Base-by-base conservation (phyloP, 2,329 filamentous ascomycete species). In the Ambrosiella xylebori region DNA sequence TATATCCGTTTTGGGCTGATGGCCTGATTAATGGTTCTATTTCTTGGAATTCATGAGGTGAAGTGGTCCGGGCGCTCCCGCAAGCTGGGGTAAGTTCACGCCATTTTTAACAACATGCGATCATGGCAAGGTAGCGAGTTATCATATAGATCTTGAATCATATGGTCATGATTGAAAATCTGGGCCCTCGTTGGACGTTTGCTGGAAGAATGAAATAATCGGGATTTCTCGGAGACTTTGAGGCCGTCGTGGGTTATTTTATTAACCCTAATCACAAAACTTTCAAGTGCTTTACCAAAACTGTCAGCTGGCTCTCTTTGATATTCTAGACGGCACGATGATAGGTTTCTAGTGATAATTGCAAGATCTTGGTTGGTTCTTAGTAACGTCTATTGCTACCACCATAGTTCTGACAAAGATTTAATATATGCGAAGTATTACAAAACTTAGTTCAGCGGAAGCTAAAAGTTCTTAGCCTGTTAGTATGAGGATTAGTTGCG, bases 1-100 rank as follows among this genome's bases (percentile, higher is more conserved):
- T 54, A 54, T 54, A 19, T 54, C 52, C 39, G 19, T 19, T 41
- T 27, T 40, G 13, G 35, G 13, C 35, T 37, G 37, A 54, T 60
- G 59, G 50, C 44, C 56, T 60, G 59, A 60, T 56, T 57, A 50
- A 38, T 60, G 55, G 59, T 60, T 49, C 37, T 58, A 60, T 60
- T 55, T 44, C 41, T 40, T 38, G 27, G 9, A 40, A 19, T 17
- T 44, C 54, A 35, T 45, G 47, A 9, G 27, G 40, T 51, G 17
- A n/a, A 57, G 45, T 57, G 59, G 59, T 40, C 59, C 56, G 52
- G 56, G 55, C 52, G 36, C 17, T 39, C 38, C 36, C 15, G 12
- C 27, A 12, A 45, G 40, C 58, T 38, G 39, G 58, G 47, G 41
- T 45, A 40, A 45, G 36, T 27, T 17, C 54, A 57, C 47, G 58